Percentiles rank a stretch among this genome's conserved stretches.
These are phyloP conservation scores for Colletotrichum incanum DNA, from an alignment of 2,329 filamentous ascomycete genomes.

Conservation along the genomic window DNA sequence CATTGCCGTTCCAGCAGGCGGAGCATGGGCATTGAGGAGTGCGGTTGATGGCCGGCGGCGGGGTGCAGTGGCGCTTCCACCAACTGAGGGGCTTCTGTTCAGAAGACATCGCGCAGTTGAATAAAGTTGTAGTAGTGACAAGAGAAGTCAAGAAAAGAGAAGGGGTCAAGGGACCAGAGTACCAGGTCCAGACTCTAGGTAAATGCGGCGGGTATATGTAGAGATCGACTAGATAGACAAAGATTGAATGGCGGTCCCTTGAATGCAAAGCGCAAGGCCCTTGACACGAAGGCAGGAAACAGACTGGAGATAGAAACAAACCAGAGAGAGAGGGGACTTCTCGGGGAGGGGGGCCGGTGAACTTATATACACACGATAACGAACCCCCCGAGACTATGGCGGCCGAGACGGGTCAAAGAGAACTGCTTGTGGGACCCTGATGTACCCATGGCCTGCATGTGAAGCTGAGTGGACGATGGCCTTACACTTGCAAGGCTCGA, in stretches of 20 bases:
- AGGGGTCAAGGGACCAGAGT: constrained; percentile 21
- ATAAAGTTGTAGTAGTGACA: not conserved
- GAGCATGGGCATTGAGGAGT: constrained; percentile 55
- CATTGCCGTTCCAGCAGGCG: constrained; percentile 49
- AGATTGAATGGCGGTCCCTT: constrained; percentile 18
- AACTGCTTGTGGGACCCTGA: constrained; percentile 26
- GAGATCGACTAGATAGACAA: constrained; percentile 34
- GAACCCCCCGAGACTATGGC: constrained; percentile 19
- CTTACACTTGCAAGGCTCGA: constrained; percentile 34
- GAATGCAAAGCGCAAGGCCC: constrained; percentile 15
- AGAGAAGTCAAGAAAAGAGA: constrained; percentile 9
- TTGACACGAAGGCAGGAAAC: constrained; percentile 21
- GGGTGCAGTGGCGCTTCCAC: constrained; percentile 59
- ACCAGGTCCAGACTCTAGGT: constrained; percentile 21
- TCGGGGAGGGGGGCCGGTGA: constrained; percentile 20
- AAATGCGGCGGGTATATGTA: constrained; percentile 16
- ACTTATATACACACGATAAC: constrained; percentile 34
- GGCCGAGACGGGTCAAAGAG: constrained; percentile 31
- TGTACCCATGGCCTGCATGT: constrained; percentile 37
- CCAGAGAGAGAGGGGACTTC: not conserved
- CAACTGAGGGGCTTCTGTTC: constrained; percentile 51
- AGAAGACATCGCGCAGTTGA: constrained; percentile 29
- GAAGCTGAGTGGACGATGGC: constrained; percentile 25
- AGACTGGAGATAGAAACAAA: constrained; percentile 19
- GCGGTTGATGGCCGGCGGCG: constrained; percentile 55